Conservation (phyloP, 495 filamentous ascomycete species). For the Melanomma pulvis-pyrius region DNA sequence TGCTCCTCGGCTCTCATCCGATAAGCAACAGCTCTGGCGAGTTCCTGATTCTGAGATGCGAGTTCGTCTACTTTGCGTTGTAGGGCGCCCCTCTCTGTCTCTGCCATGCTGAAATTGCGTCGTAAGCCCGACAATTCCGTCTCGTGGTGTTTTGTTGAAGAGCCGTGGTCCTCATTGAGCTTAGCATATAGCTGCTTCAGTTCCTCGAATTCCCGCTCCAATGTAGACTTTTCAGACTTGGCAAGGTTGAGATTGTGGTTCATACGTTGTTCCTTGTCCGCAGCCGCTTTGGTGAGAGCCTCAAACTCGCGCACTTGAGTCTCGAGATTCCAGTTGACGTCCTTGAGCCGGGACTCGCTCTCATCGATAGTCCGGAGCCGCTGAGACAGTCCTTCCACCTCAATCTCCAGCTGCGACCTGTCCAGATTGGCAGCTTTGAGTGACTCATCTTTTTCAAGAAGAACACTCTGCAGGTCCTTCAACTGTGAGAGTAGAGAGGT, state of each 20-base stretch:
- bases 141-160: conserved; percentile 79
- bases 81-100: conserved; percentile 71
- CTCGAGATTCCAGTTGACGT: conserved; percentile 97
- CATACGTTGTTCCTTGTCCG: conserved; percentile 80
- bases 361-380: conserved; percentile 82
- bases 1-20: conserved; percentile 69
- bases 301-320: conserved; percentile 82
- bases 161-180: conserved; percentile 75
- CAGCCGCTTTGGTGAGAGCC: conserved; percentile 66
- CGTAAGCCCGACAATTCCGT: conserved; percentile 79
- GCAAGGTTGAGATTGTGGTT: conserved; percentile 66
- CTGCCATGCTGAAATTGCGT: conserved; percentile 70
- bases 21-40: conserved; percentile 76
- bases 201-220: conserved; percentile 86
- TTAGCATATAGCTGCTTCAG: conserved; percentile 75
- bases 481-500: conserved; percentile 88
- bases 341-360: conserved; percentile 91
- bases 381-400: conserved; percentile 76
- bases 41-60: conserved; percentile 81
- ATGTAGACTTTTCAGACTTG: conserved; percentile 71
- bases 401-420: conserved; percentile 75
- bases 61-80: conserved; percentile 85
- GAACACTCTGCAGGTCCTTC: conserved; percentile 78
- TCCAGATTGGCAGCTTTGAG: conserved; percentile 73
- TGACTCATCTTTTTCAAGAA: conserved; percentile 84